Evolutionary conservation across 805 yeast genomes (phyloP).

Genomic region (Monosporozyma siamensis): DNA sequence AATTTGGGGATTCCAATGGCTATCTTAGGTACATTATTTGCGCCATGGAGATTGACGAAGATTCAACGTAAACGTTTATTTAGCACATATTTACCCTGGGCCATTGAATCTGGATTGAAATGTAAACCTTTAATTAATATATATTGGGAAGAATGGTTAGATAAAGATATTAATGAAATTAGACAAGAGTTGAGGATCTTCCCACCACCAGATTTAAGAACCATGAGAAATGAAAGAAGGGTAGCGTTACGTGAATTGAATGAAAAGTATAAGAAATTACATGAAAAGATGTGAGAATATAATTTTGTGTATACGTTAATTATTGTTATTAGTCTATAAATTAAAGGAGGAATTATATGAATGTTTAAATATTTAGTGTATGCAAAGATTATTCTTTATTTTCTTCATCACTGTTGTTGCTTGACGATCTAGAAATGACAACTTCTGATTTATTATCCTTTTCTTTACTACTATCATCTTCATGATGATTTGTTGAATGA

Average conservation of each 20-base stretch:
- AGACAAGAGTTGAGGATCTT: slow-evolving; percentile 64
- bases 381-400: not conserved
- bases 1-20: slow-evolving; percentile 94
- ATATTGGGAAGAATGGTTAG: slow-evolving; percentile 82
- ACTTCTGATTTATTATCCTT: not conserved
- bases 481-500: not conserved
- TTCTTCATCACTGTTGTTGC: not conserved
- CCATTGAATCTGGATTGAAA: slow-evolving; percentile 57
- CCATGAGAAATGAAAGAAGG: slow-evolving; percentile 38
- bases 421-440: not conserved
- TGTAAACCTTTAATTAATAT: slow-evolving; percentile 76
- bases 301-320: not conserved
- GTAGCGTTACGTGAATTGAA: slow-evolving; percentile 18
- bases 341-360: not conserved
- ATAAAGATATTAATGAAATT: slow-evolving; percentile 60
- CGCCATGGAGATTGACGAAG: slow-evolving; percentile 66
- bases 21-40: slow-evolving; percentile 82
- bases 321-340: not conserved
- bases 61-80: slow-evolving; percentile 55
- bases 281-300: not conserved
- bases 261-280: slow-evolving; percentile 16
- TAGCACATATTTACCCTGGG: slow-evolving; percentile 82
- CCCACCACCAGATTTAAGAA: slow-evolving; percentile 71
- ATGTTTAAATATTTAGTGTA: no score
- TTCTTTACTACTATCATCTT: not conserved